phyloP scores from a whole-genome alignment of 1,139 yeast genomes.

The Meyerozyma sp. region DNA sequence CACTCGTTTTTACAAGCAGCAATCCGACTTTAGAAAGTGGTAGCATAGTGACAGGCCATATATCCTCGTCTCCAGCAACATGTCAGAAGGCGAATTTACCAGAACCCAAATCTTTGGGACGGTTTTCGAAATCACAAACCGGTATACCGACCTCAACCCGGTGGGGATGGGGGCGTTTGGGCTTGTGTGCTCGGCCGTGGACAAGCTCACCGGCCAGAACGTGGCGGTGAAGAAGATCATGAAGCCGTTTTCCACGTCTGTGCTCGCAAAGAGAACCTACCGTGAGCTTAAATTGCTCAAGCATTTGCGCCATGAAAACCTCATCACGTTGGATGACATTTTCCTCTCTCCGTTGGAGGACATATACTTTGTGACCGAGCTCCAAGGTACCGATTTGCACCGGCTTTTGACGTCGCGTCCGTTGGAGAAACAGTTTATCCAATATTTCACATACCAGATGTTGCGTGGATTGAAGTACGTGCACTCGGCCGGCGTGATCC shows the following conservation, averaged over 20 bases:
- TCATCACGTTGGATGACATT: constrained; percentile 89
- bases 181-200: constrained; percentile 92
- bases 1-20: background rate
- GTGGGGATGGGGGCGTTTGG: constrained; percentile 99
- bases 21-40: background rate
- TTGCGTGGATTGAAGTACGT: constrained; percentile 90
- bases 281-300: constrained; percentile 90
- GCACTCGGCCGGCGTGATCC: constrained; percentile 96
- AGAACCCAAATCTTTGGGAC: constrained; percentile 74
- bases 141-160: constrained; percentile 90
- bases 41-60: too few relatives aligned
- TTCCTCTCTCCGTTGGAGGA: constrained; percentile 94
- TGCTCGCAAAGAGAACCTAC: constrained; percentile 91
- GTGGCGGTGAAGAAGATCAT: constrained; percentile 97
- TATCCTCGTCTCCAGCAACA: constrained; percentile 2
- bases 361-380: constrained; percentile 92
- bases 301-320: constrained; percentile 90
- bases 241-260: constrained; percentile 96
- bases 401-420: constrained; percentile 89
- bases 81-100: constrained; percentile 22
- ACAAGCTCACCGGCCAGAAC: constrained; percentile 82
- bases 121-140: constrained; percentile 85
- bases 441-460: constrained; percentile 91
- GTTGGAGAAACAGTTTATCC: constrained; percentile 91
- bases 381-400: constrained; percentile 95